Evolutionary conservation across 805 yeast species (phyloP).

Genomic region (Metschnikowia cubensis): DNA sequence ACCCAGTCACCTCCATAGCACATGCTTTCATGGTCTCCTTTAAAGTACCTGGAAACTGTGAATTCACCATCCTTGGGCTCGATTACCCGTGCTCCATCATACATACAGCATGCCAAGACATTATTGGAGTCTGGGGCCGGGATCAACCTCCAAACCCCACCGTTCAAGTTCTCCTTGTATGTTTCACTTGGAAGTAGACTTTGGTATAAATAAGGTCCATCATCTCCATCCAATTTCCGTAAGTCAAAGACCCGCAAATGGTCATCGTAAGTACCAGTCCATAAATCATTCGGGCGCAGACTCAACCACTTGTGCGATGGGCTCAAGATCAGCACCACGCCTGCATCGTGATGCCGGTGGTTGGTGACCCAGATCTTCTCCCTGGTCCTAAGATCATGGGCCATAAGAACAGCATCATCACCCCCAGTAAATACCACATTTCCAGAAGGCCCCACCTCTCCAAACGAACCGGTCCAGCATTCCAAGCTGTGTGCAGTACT

Average conservation of each 20-base stretch:
- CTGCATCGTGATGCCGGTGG: constrained; percentile 76
- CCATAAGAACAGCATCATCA: constrained; percentile 74
- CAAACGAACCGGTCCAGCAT: constrained; percentile 85
- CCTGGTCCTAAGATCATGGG: constrained; percentile 59
- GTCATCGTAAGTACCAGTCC: constrained; percentile 96
- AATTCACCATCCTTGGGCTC: constrained; percentile 20
- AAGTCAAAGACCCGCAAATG: constrained; percentile 64
- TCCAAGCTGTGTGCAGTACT: constrained; percentile 60
- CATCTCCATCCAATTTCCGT: constrained; percentile 43
- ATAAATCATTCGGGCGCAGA: constrained; percentile 44
- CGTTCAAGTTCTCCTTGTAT: constrained; percentile 57
- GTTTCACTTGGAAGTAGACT: constrained; percentile 52
- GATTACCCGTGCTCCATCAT: constrained; percentile 82
- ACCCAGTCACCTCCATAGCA: constrained; percentile 95
- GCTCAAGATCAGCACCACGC: constrained; percentile 76
- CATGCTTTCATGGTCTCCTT: constrained; percentile 82
- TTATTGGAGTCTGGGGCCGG: constrained; percentile 52
- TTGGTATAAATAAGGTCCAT: constrained; percentile 32
- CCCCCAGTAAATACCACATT: constrained; percentile 81
- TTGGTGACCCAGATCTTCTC: constrained; percentile 35
- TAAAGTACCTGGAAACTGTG: constrained; percentile 42
- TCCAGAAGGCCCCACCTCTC: constrained; percentile 47
- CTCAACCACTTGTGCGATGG: constrained; percentile 40
- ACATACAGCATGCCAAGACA: constrained; percentile 87
- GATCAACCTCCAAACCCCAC: constrained; percentile 92